Evolutionary conservation across 106 monocot genomes (phyloP), one percentile per base, ranked within the genome.

Genomic region (Hemerocallis citrina): DNA sequence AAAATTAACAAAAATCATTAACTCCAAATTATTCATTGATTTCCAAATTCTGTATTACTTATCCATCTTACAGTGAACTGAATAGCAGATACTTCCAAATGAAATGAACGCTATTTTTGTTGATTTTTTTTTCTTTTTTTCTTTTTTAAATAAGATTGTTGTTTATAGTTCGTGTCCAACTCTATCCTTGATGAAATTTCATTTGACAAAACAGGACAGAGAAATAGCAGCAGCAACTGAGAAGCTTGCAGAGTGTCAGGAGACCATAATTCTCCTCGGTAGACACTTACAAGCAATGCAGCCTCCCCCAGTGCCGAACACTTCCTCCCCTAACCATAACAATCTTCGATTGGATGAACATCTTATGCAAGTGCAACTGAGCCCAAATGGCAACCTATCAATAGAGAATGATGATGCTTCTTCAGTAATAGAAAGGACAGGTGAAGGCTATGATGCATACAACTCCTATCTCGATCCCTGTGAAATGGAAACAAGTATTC

Each of bases 221-320:
- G 79, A 79, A 16, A 59, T 59, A 35, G 52, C 43, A 24, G 68
- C 68, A 37, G 73, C 79, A 20, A 55, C 69, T 28, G 68, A 70
- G 23, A 79, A 79, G 64, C 74, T 79, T 25, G 69, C 74, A 2
- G 79, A 79, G 44, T 79, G 79, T 40, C 74, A 79, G 48, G 74
- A 79, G 46, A 69, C 73, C 12, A 79, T 79, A 13, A 21, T 63
- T 42, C 68, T 69, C 11, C 57, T 79, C 2, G 64, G 69, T 41
- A 69, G 50, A 45, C 79, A 74, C 54, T 29, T 79, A 14, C 42
- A 74, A 51, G 68, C 68, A 25, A 42, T 69, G 46, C 58, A 37
- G 7, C 47, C 58, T 36, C 47, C 58, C 13, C 8, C 44, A 49
- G 59, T 59, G 21, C 14, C 32, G 45, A 58, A 2, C 43, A 13